A percentile compares a stretch with the other conserved stretches of the same genome.
phyloP scores from a whole-genome alignment of 345 rosid species.

The Microthlaspi erraticum region DNA sequence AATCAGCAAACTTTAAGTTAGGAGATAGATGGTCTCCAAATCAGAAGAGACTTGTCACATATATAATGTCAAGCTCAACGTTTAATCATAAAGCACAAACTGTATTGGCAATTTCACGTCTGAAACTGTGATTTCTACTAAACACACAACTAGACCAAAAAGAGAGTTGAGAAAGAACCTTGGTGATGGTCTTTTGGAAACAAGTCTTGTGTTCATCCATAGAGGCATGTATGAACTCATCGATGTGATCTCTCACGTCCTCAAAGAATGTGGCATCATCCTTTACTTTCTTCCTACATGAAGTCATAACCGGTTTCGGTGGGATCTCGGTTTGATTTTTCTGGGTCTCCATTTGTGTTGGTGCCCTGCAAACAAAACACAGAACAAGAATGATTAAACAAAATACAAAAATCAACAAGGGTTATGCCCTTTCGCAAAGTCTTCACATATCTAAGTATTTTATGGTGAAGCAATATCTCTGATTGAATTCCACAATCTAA shows the following conservation, averaged over 20 bases:
- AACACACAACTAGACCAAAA: background rate
- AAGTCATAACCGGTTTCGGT: slow-evolving; percentile 46
- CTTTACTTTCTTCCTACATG: slow-evolving; percentile 74
- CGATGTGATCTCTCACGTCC: slow-evolving; percentile 85
- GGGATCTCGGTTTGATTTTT: slow-evolving; percentile 40
- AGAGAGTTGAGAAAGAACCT: slow-evolving; percentile 52
- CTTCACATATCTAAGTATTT: background rate
- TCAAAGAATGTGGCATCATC: slow-evolving; percentile 77
- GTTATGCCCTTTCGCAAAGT: background rate
- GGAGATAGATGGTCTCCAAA: background rate
- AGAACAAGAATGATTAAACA: background rate
- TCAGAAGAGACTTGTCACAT: background rate
- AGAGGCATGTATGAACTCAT: slow-evolving; percentile 81
- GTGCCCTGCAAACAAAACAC: slow-evolving; percentile 6
- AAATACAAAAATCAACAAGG: slow-evolving; percentile 1
- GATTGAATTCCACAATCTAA: background rate
- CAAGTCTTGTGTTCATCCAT: slow-evolving; percentile 89
- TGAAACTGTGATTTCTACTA: background rate
- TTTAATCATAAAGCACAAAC: background rate
- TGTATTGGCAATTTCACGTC: slow-evolving; percentile 5
- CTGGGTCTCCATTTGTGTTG: slow-evolving; percentile 46
- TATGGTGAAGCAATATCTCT: background rate
- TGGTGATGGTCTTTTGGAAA: slow-evolving; percentile 73
- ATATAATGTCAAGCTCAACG: slow-evolving; percentile 10
- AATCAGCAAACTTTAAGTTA: slow-evolving; percentile 23